A percentile compares a stretch with the other conserved stretches of the same genome.
phyloP scores from a whole-genome alignment of 202 grass and related monocot species.

The Setaria italica region DNA sequence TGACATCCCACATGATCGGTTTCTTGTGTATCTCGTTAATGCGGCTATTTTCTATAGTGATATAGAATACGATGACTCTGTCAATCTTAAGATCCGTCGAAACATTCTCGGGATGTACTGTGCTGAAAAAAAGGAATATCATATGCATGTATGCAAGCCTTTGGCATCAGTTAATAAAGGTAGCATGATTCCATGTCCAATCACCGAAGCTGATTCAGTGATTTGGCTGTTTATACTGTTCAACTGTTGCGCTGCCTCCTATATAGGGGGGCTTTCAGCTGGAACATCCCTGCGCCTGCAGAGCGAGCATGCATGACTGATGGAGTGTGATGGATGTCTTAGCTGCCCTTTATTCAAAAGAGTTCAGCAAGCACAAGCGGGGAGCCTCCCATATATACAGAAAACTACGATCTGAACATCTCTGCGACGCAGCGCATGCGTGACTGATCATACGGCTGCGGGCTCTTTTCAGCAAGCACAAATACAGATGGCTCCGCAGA shows the following conservation, averaged over 20 bases:
- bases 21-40: too few relatives aligned
- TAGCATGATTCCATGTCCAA: constrained; percentile 20
- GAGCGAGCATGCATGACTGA: not conserved
- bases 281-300: not conserved
- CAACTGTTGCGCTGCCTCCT: not conserved
- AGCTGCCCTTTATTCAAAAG: constrained; percentile 6
- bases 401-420: not conserved
- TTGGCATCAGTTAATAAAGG: not conserved
- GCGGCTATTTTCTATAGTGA: too few relatives aligned
- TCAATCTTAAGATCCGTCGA: not conserved
- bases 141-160: not conserved
- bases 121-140: not conserved
- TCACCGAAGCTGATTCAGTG: not conserved
- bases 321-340: not conserved
- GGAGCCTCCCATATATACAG: not conserved
- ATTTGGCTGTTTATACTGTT: constrained; percentile 26
- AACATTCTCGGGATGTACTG: not conserved
- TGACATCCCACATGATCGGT: not conserved
- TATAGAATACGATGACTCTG: not conserved
- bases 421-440: constrained; percentile 1
- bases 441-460: not conserved
- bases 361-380: not conserved
- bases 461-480: constrained; percentile 8
- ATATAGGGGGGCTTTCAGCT: not conserved
- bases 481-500: constrained; percentile 3